These are phyloP conservation scores for Pseudocercospora fuligena DNA, from an alignment of 2,329 filamentous ascomycete species.

Conservation along the genomic window DNA sequence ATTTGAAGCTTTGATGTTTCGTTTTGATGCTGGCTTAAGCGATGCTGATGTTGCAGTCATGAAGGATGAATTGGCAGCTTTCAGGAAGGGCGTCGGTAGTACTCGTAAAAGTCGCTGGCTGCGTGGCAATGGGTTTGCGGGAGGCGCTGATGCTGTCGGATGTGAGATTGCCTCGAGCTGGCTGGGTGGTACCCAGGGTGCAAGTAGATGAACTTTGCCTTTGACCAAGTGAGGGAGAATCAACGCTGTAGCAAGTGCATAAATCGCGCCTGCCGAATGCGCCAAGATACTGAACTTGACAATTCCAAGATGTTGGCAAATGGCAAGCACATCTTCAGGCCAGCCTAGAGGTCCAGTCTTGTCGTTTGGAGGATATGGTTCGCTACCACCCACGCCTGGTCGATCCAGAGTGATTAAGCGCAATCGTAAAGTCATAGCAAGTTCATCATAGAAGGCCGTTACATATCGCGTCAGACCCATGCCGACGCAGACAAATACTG, in stretches of 20 bases:
- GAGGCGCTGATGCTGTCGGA: constrained; percentile 59
- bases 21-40: constrained; percentile 40
- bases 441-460: constrained; percentile 95
- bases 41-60: constrained; percentile 81
- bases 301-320: constrained; percentile 89
- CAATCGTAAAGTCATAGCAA: constrained; percentile 84
- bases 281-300: constrained; percentile 95
- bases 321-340: constrained; percentile 92
- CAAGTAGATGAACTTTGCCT: constrained; percentile 89
- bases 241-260: constrained; percentile 90
- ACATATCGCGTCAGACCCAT: constrained; percentile 97
- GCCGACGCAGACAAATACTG: constrained; percentile 94
- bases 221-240: constrained; percentile 96
- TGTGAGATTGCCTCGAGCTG: constrained; percentile 76
- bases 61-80: constrained; percentile 93
- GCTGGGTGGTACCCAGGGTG: constrained; percentile 96
- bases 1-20: constrained; percentile 25
- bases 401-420: constrained; percentile 92
- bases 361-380: constrained; percentile 78
- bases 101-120: constrained; percentile 89
- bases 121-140: constrained; percentile 84
- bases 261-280: constrained; percentile 97
- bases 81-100: constrained; percentile 86
- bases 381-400: constrained; percentile 91
- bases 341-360: constrained; percentile 83